Conservation (phyloP, 306 rosid species). For the Quercus agrifolia region DNA sequence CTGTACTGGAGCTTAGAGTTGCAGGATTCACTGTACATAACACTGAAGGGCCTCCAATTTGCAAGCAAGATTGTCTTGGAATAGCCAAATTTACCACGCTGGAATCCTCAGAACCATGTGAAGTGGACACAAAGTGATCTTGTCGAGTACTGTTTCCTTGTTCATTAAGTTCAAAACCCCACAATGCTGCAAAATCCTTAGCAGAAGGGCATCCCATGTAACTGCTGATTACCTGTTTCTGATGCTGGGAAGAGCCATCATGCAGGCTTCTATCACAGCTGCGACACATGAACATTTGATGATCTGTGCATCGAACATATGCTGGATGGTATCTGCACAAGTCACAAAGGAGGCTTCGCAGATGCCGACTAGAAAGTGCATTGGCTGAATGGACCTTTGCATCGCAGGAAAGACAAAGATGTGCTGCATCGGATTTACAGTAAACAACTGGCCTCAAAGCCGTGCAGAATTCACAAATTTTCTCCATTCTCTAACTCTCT, state of each 20-base stretch:
- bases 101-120: conserved; percentile 42
- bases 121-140: conserved; percentile 37
- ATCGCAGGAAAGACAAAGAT: conserved; percentile 85
- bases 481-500: conserved; percentile 56
- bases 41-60: conserved; percentile 11
- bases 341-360: conserved; percentile 60
- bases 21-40: conserved; percentile 10
- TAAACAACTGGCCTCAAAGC: conserved; percentile 67
- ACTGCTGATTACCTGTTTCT: conserved; percentile 50
- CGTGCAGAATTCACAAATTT: conserved; percentile 74
- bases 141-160: conserved; percentile 30
- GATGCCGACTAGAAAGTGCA: conserved; percentile 65
- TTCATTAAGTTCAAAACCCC: conserved; percentile 62
- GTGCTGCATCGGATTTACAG: conserved; percentile 85
- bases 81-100: conserved; percentile 15
- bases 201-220: conserved; percentile 82
- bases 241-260: conserved; percentile 37
- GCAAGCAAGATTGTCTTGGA: conserved; percentile 21
- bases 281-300: conserved; percentile 60
- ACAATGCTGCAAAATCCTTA: conserved; percentile 64
- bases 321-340: conserved; percentile 52
- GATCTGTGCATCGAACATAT: conserved; percentile 55
- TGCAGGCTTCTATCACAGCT: conserved; percentile 63
- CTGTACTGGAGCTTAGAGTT: conserved; percentile 1
- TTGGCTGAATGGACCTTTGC: conserved; percentile 88